Evolutionary conservation across 2,329 filamentous ascomycete species (phyloP).

Genomic region (Leptographium galeiforme): DNA sequence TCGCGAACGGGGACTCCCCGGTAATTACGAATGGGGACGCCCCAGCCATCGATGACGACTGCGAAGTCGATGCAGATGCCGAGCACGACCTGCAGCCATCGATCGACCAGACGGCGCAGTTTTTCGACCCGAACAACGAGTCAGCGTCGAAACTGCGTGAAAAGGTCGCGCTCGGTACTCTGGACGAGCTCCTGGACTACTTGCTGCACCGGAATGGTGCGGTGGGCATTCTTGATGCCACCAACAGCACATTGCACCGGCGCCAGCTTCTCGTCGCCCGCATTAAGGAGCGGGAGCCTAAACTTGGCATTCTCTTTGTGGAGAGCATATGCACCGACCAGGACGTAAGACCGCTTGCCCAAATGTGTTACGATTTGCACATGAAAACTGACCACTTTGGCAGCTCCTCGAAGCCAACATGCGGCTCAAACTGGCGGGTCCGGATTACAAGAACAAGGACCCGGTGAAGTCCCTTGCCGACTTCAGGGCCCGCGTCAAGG

Average conservation of each 20-base stretch:
- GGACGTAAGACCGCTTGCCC: conserved; percentile 28
- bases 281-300: conserved; percentile 70
- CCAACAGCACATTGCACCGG: conserved; percentile 84
- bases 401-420: conserved; percentile 82
- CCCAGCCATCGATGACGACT: too few species aligned
- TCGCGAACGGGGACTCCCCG: too few species aligned
- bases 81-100: conserved; percentile 18
- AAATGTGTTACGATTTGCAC: background rate
- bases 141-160: conserved; percentile 73
- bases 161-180: conserved; percentile 79
- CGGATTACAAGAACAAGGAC: conserved; percentile 92
- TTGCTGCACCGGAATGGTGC: conserved; percentile 70
- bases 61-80: background rate
- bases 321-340: conserved; percentile 87
- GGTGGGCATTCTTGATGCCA: conserved; percentile 91
- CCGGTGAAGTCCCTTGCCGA: conserved; percentile 72
- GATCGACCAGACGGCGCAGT: conserved; percentile 80
- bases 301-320: conserved; percentile 84
- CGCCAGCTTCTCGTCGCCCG: conserved; percentile 72
- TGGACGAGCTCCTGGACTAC: conserved; percentile 87
- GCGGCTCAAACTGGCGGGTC: conserved; percentile 88
- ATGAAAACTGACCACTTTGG: background rate
- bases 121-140: conserved; percentile 86
- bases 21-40: too few species aligned
- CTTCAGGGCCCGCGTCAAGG: conserved; percentile 82